Evolutionary conservation across 108 stramenopile genomes (phyloP), one percentile per base, ranked within the genome.

Genomic region (Discostella pseudostelligera): DNA sequence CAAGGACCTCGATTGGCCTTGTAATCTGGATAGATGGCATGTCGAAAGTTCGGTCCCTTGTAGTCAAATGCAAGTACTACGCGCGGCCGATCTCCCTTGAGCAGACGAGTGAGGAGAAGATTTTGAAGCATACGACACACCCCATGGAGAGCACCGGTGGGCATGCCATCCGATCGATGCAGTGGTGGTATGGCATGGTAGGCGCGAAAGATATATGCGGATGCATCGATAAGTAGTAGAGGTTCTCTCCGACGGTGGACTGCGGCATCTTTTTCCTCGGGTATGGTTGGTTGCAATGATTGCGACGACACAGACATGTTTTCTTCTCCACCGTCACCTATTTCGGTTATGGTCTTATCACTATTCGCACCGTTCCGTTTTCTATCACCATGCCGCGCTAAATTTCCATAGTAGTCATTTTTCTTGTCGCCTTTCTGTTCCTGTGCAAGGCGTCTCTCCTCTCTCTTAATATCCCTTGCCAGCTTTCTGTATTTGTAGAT

Each of bases 81-180:
- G n/a, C 85, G 65, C 10, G 95, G 95, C 51, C 58, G 78, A 46
- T 91, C 77, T 29, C 88, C 85, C 28, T 75, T 49, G 42, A 80
- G 37, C 42, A 89, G 67, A 22, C 72, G 71, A 42, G 69, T 78
- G 26, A 90, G 50, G 8, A 93, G 57, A 37, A 92, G 61, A 64
- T 79, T 76, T 75, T 93, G 93, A 24, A 96, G 74, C 88, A 93
- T 89, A 24, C 85, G 81, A 65, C 94, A 95, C 50, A 95, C 88
- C 12, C 94, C 94, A 39, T 93, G 75, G 29, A 92, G 80, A 24
- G 94, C 94, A 8, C 88, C 88, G 13, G 81, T 76, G 3, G 94
- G 94, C 55, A 81, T 86, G 1, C 92, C 95, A 69, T 96, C 92
- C 9, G 74, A 48, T 43, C 88, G 80, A 76, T 93, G 92, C 44